Evolutionary conservation across 352 stramenopile species (phyloP), one percentile per base, ranked within the genome.

Genomic region (Elongisporangium undulatum): DNA sequence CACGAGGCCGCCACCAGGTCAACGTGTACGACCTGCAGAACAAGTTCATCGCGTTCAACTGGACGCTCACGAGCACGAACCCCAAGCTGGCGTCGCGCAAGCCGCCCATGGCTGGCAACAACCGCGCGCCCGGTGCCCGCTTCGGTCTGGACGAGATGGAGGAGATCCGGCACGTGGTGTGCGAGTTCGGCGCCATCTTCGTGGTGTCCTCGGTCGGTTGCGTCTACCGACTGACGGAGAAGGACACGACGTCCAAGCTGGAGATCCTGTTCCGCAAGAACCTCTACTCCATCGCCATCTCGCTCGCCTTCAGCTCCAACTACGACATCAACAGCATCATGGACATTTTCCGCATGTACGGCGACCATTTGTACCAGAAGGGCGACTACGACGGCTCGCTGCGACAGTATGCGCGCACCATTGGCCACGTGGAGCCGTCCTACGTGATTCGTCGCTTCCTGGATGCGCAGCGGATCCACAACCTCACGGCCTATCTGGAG

Each of bases 401-500:
- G 64, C 85, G 96, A n/a, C 96, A 99, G 75, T 99, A 99, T 69
- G 90, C 95, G 51, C 81, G 96, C 39, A 99, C 96, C 5, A 99
- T 99, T 69, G 96, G 97, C 0, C 94, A 98, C 48, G 77, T 99
- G 3, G 97, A 99, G 65, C 92, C 96, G 6, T 99, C 95, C 5
- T 98, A 99, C 66, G 97, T 99, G 41, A 98, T 99, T 64, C 96
- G 96, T 59, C 88, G 95, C 29, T 99, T 98, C 66, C 68, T 99
- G 45, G 97, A 99, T 74, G 94, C 97, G 0, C 96, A 98, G 52
- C 96, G 97, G 49, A 98, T 99, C 67, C 87, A 96, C 61, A 94
- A 98, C 38, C 72, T 99, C 9, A 98, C 97, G 6, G 88, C 89
- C 48, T 99, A 99, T 69, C 79, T 99, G 16, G 97, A 99, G 59